A percentile compares a stretch with the other conserved stretches of the same genome.
phyloP scores from a whole-genome alignment of 495 filamentous ascomycete species.

The Aspergillus affinis region DNA sequence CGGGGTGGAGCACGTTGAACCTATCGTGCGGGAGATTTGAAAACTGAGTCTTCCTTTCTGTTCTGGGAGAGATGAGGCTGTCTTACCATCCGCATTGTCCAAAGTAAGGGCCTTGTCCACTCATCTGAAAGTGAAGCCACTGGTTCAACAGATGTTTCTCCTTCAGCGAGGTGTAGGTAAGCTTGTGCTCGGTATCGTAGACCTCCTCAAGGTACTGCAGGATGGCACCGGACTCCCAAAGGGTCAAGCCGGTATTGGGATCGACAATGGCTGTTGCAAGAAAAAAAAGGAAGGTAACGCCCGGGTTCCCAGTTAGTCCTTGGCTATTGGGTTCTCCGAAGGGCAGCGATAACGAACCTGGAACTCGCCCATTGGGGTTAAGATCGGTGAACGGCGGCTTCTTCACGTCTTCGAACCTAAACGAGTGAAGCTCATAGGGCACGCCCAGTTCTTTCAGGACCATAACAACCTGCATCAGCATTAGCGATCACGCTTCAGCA shows the following conservation, averaged over 20 bases:
- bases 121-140: constrained; percentile 44
- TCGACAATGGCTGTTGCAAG: constrained; percentile 9
- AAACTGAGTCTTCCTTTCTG: constrained; percentile 24
- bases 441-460: constrained; percentile 9
- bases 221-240: constrained; percentile 26
- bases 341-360: background rate
- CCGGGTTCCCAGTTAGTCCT: background rate
- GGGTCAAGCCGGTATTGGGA: constrained; percentile 9
- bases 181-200: constrained; percentile 36
- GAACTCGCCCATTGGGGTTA: constrained; percentile 13
- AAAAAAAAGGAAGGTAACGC: too few species aligned
- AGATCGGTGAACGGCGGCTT: constrained; percentile 12
- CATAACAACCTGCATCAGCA: background rate
- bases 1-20: constrained; percentile 46
- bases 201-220: constrained; percentile 37
- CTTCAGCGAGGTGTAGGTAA: constrained; percentile 23
- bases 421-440: constrained; percentile 2
- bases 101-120: constrained; percentile 9
- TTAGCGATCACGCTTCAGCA: too few species aligned
- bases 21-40: constrained; percentile 32
- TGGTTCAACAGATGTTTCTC: constrained; percentile 32
- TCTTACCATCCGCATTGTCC: constrained; percentile 12
- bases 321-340: background rate
- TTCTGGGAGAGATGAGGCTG: background rate
- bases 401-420: constrained; percentile 11